Percentiles rank a stretch among this genome's conserved stretches.
These are phyloP conservation scores for Ophiostoma montium DNA, from an alignment of 2,329 filamentous ascomycete species.

Conservation along the genomic window DNA sequence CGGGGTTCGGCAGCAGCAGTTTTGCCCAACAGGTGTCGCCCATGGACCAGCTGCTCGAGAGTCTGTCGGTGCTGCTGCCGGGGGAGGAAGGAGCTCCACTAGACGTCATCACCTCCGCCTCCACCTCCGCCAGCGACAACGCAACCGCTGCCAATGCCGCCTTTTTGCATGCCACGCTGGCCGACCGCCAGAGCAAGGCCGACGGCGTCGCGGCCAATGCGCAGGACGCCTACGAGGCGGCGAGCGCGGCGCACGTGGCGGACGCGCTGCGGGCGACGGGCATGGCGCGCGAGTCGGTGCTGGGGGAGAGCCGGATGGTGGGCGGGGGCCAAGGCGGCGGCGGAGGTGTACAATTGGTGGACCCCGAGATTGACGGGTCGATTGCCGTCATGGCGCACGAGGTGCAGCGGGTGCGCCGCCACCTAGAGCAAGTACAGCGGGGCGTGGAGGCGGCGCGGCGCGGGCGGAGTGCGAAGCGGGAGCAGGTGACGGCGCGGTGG, in stretches of 20 bases:
- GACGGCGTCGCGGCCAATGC: constrained; percentile 29
- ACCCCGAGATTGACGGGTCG: constrained; percentile 37
- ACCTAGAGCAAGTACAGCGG: constrained; percentile 24
- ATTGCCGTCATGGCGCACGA: constrained; percentile 33
- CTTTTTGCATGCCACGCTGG: constrained; percentile 20
- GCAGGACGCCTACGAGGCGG: constrained; percentile 36
- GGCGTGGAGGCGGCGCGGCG: constrained; percentile 22
- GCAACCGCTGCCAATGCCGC: constrained; percentile 12
- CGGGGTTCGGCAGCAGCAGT: constrained; percentile 13
- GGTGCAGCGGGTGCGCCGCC: constrained; percentile 25
- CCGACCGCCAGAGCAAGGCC: constrained; percentile 28
- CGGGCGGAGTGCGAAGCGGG: constrained; percentile 31
- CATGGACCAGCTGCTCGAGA: constrained; percentile 33
- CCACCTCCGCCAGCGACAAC: no score
- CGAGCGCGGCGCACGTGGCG: constrained; percentile 26
- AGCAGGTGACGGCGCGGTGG: constrained; percentile 35
- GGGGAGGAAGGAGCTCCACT: constrained; percentile 18
- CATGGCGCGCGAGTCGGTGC: constrained; percentile 34
- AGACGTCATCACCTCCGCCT: no score
- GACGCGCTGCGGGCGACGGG: constrained; percentile 35
- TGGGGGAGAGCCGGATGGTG: constrained; percentile 41
- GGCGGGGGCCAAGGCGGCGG: no score
- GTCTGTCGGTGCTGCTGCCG: constrained; percentile 30
- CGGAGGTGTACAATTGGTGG: constrained; percentile 32
- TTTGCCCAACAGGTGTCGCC: constrained; percentile 25